phyloP scores from a whole-genome alignment of 768 basidiomycete species.

The Paxillus involutus region DNA sequence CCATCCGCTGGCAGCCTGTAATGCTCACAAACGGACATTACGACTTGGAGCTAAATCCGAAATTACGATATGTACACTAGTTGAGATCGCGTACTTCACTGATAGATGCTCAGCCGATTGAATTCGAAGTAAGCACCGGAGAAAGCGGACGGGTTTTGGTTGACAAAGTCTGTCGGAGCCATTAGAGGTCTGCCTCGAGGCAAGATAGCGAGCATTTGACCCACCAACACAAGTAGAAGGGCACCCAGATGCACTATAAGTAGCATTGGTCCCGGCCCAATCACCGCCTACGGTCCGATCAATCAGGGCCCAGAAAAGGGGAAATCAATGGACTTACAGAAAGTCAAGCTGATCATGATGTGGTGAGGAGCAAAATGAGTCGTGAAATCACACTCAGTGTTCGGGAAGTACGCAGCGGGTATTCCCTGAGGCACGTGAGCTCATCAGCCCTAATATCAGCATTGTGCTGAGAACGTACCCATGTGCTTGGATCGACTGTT shows the following conservation, averaged over 20 bases:
- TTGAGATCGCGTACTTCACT: slow-evolving; percentile 1
- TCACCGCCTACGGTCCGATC: slow-evolving; percentile 9
- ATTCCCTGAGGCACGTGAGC: slow-evolving; percentile 40
- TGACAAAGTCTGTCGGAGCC: slow-evolving; percentile 22
- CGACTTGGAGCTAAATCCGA: background rate
- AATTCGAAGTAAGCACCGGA: slow-evolving; percentile 39
- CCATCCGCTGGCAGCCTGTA: background rate
- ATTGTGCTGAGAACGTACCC: slow-evolving; percentile 17
- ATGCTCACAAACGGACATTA: background rate
- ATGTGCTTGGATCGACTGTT: slow-evolving; percentile 13
- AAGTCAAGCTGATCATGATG: slow-evolving; percentile 55
- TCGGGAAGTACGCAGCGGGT: slow-evolving; percentile 60
- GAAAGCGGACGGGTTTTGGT: slow-evolving; percentile 36
- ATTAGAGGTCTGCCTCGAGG: background rate
- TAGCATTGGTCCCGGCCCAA: slow-evolving; percentile 12
- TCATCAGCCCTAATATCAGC: slow-evolving; percentile 21
- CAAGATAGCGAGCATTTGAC: background rate
- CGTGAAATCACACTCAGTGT: slow-evolving; percentile 53
- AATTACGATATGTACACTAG: background rate
- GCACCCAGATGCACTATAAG: slow-evolving; percentile 11
- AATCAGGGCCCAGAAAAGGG: slow-evolving; percentile 10
- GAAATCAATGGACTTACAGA: slow-evolving; percentile 1
- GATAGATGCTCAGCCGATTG: slow-evolving; percentile 34
- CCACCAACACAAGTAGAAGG: slow-evolving; percentile 15
- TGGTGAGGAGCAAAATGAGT: slow-evolving; percentile 52